Conservation (phyloP, 164 flowering plant species). For the Chimonanthus praecox region DNA sequence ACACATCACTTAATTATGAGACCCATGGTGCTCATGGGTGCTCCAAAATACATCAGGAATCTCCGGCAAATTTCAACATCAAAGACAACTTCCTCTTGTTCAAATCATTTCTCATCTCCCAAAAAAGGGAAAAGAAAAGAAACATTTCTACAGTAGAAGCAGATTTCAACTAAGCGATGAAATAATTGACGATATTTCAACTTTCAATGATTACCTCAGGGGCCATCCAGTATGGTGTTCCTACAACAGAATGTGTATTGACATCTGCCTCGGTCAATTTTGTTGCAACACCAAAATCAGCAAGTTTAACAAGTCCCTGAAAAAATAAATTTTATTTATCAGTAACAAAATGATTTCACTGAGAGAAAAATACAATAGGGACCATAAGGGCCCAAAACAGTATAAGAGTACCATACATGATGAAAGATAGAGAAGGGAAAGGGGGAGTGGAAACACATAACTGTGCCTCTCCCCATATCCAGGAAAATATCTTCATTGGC, state of each 20-base stretch:
- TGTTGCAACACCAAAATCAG: slow-evolving; percentile 99
- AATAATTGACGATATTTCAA: not conserved
- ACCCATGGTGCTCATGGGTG: too few species aligned
- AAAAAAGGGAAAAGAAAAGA: not conserved
- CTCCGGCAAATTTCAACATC: not conserved
- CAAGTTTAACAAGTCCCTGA: slow-evolving; percentile 99
- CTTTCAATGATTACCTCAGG: slow-evolving; percentile 70
- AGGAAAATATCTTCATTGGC: too few species aligned
- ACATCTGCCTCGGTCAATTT: slow-evolving; percentile 98
- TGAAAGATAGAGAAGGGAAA: too few species aligned
- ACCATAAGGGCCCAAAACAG: too few species aligned
- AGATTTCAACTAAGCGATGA: not conserved
- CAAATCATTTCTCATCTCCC: too few species aligned
- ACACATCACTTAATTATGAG: too few species aligned
- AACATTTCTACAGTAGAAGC: not conserved
- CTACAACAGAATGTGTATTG: slow-evolving; percentile 97
- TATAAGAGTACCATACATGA: too few species aligned
- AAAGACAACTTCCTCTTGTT: not conserved
- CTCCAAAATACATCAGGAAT: too few species aligned
- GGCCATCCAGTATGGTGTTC: slow-evolving; percentile 99
- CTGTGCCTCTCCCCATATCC: too few species aligned
- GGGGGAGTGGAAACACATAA: too few species aligned
- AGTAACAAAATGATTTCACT: too few species aligned
- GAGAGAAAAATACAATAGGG: too few species aligned
- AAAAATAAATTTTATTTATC: slow-evolving; percentile 2